These are phyloP conservation scores for Gamsiella multidivaricata DNA, from an alignment of 192 early-diverging fungal species.

Conservation along the genomic window DNA sequence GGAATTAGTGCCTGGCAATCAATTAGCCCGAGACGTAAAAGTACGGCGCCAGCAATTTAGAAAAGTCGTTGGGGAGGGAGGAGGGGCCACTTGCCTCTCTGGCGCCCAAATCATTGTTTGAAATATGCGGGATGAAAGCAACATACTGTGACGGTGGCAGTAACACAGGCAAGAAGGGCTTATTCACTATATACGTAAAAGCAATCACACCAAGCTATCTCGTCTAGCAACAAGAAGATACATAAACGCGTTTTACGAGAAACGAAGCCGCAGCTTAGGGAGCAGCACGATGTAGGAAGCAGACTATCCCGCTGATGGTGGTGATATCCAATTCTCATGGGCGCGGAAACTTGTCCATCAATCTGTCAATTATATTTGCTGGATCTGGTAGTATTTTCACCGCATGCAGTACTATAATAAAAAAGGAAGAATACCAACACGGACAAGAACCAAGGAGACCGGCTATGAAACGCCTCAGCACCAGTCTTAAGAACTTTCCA, in stretches of 20 bases:
- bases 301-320: neutral
- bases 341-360: too few relatives aligned
- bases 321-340: too few relatives aligned
- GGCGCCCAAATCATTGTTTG: neutral
- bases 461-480: too few relatives aligned
- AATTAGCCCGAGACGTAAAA: constrained; percentile 2
- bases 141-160: constrained; percentile 4
- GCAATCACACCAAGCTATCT: too few relatives aligned
- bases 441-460: too few relatives aligned
- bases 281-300: neutral
- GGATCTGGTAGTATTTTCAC: too few relatives aligned
- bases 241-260: too few relatives aligned
- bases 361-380: too few relatives aligned
- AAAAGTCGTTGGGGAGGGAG: constrained; percentile 12
- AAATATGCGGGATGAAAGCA: constrained; percentile 25
- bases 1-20: constrained; percentile 12
- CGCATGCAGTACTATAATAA: too few relatives aligned
- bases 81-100: neutral
- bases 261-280: too few relatives aligned
- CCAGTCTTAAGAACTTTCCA: too few relatives aligned
- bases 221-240: neutral
- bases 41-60: neutral
- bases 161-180: neutral
- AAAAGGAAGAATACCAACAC: neutral
- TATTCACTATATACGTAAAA: too few relatives aligned